Conservation (phyloP, 2,329 filamentous ascomycete genomes). For the Xylariaceae sp. region DNA sequence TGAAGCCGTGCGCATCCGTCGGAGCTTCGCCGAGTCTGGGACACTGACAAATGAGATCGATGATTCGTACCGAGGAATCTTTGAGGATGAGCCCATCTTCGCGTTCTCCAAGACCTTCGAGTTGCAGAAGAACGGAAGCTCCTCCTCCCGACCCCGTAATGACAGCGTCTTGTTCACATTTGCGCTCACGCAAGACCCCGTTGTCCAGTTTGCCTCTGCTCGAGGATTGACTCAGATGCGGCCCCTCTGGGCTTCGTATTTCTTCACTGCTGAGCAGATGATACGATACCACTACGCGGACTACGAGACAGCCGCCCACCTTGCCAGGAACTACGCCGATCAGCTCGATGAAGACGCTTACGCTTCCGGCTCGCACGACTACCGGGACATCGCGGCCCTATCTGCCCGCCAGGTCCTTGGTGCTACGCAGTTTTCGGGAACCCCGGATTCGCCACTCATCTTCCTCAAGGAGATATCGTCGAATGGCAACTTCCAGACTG, state of each 20-base stretch:
- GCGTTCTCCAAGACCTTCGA: constrained; percentile 66
- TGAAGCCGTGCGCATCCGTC: constrained; percentile 59
- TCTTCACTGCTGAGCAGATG: constrained; percentile 55
- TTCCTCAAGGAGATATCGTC: constrained; percentile 85
- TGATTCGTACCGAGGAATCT: constrained; percentile 60
- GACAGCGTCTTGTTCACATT: constrained; percentile 68
- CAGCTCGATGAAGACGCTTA: constrained; percentile 67
- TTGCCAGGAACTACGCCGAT: constrained; percentile 69
- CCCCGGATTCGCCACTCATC: constrained; percentile 64
- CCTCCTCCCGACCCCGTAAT: constrained; percentile 26
- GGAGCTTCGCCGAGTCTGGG: constrained; percentile 63
- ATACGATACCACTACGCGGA: constrained; percentile 73
- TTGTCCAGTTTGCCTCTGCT: constrained; percentile 72
- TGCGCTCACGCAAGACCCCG: constrained; percentile 69
- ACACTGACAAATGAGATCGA: constrained; percentile 63
- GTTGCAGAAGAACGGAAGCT: constrained; percentile 34
- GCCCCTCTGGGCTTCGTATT: constrained; percentile 75
- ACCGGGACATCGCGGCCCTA: constrained; percentile 70
- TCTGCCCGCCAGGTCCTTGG: constrained; percentile 77
- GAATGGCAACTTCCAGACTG: constrained; percentile 78
- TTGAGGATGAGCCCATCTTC: constrained; percentile 76
- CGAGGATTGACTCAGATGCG: constrained; percentile 72
- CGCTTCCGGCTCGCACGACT: constrained; percentile 66
- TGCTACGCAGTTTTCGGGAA: constrained; percentile 69
- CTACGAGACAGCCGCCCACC: constrained; percentile 54